Evolutionary conservation across 2,329 filamentous ascomycete species (phyloP).

Genomic region (Aspergillus terreus): DNA sequence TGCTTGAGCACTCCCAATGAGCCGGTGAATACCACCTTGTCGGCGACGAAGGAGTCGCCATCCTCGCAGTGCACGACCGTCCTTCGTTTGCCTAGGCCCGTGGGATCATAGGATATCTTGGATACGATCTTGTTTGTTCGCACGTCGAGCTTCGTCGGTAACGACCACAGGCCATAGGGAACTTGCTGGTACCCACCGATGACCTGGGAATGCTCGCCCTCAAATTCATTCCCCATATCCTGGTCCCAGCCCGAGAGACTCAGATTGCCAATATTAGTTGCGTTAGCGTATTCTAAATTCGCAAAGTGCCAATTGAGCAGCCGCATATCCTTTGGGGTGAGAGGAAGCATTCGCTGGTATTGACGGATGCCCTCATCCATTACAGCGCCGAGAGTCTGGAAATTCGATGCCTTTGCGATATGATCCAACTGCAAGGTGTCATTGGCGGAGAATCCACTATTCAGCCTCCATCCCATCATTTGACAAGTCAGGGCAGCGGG

Average conservation of each 20-base stretch:
- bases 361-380: conserved; percentile 89
- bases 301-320: conserved; percentile 98
- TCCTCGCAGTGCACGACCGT: conserved; percentile 71
- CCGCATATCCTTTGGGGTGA: conserved; percentile 81
- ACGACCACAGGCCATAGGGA: conserved; percentile 76
- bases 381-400: conserved; percentile 80
- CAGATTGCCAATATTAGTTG: conserved; percentile 77
- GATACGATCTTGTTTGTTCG: conserved; percentile 69
- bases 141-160: conserved; percentile 73
- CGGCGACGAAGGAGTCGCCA: conserved; percentile 73
- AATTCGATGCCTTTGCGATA: conserved; percentile 56
- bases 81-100: conserved; percentile 40
- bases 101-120: conserved; percentile 62
- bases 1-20: conserved; percentile 89
- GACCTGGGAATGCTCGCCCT: conserved; percentile 89
- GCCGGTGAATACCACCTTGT: conserved; percentile 84
- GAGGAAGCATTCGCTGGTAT: conserved; percentile 76
- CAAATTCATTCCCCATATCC: conserved; percentile 95
- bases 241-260: conserved; percentile 94
- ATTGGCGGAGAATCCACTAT: conserved; percentile 58
- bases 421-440: conserved; percentile 68
- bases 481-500: conserved; percentile 75
- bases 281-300: conserved; percentile 96
- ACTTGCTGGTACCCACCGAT: conserved; percentile 92
- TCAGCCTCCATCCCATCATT: conserved; percentile 77